These are phyloP conservation scores for Zangia roseola DNA, from an alignment of 768 basidiomycete species.

Conservation along the genomic window DNA sequence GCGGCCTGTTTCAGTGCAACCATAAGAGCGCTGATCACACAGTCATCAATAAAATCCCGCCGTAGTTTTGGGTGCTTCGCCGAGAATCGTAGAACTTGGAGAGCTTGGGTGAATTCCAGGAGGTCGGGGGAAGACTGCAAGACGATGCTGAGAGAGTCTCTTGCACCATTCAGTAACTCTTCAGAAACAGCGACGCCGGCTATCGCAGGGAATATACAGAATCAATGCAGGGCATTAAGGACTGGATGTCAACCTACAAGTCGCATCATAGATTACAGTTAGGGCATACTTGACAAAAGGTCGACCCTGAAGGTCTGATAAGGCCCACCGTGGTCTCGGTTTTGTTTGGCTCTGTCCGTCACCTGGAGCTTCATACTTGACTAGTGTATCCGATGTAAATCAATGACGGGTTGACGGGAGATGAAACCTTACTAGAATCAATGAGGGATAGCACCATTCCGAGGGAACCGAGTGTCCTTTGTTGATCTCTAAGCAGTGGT, in stretches of 20 bases:
- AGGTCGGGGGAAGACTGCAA: neutral
- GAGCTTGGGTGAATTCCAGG: neutral
- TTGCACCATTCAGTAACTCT: neutral
- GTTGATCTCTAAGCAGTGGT: neutral
- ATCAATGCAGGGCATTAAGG: neutral
- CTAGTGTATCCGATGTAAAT: neutral
- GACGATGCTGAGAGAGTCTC: neutral
- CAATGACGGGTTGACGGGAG: neutral
- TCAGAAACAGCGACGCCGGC: neutral
- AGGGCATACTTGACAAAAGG: neutral
- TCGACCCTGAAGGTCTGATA: neutral
- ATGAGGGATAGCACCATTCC: slow-evolving; percentile 7
- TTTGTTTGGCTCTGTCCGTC: neutral
- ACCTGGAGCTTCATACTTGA: neutral
- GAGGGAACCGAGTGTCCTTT: neutral
- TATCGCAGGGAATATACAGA: neutral
- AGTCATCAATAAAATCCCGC: neutral
- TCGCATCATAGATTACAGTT: neutral
- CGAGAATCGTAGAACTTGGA: slow-evolving; percentile 2
- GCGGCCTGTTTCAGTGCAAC: neutral
- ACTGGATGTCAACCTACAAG: neutral
- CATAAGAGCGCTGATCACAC: neutral
- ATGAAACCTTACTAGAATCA: neutral
- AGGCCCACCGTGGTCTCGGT: neutral
- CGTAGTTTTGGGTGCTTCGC: neutral